Evolutionary conservation across 805 yeast species (phyloP).

Genomic region (Yarrowia osloensis): DNA sequence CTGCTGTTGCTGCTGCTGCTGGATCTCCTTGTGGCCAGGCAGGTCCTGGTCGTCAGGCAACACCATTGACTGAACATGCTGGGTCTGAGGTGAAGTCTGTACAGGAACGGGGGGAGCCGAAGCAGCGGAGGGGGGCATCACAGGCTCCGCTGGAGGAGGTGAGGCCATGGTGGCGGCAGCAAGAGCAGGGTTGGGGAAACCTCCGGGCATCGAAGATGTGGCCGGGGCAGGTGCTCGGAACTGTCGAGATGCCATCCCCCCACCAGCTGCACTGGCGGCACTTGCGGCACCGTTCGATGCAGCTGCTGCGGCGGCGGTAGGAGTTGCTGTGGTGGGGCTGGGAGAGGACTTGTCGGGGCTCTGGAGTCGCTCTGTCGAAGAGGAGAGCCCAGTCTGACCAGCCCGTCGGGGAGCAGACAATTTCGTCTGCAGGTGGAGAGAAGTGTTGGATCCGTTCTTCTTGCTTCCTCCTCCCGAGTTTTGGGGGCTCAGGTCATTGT

Average conservation of each 20-base stretch:
- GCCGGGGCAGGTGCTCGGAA: conserved; percentile 3
- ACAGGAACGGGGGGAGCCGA: background rate
- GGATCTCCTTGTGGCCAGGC: conserved; percentile 5
- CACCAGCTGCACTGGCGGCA: background rate
- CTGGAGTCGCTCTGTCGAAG: conserved; percentile 10
- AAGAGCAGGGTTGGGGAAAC: conserved; percentile 20
- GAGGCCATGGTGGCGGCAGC: conserved; percentile 20
- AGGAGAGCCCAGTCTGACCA: conserved; percentile 15
- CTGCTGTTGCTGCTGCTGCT: background rate
- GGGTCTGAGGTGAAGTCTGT: background rate
- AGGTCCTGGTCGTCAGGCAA: conserved; percentile 7
- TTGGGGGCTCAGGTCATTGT: conserved; percentile 17
- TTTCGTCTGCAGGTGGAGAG: conserved; percentile 22
- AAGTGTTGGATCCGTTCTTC: conserved; percentile 18
- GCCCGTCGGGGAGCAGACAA: conserved; percentile 10
- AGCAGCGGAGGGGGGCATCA: background rate
- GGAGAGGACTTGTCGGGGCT: conserved; percentile 19
- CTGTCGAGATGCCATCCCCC: conserved; percentile 21
- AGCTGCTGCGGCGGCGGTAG: background rate
- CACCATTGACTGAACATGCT: conserved; percentile 24
- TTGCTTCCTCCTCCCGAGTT: background rate
- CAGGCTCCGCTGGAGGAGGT: conserved; percentile 5
- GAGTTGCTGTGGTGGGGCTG: conserved; percentile 8
- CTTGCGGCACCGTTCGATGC: conserved; percentile 1
- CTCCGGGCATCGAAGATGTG: conserved; percentile 10